phyloP scores from a whole-genome alignment of 2,329 filamentous ascomycete species.

The Rachicladosporium sp. region DNA sequence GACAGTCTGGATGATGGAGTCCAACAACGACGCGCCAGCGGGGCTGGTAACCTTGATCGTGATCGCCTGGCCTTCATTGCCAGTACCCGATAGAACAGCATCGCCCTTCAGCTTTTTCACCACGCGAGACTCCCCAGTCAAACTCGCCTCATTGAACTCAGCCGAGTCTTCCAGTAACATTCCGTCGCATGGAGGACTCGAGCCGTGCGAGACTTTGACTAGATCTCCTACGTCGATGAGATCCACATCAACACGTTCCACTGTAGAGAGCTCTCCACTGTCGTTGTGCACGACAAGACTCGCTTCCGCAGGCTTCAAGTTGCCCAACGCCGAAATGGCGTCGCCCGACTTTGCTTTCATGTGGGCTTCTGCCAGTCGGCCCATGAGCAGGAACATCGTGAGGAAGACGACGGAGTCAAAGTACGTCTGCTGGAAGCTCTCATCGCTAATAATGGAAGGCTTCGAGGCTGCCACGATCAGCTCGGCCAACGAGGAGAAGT shows the following conservation, averaged over 20 bases:
- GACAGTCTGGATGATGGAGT: conserved; percentile 66
- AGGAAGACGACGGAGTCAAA: conserved; percentile 91
- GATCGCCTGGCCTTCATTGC: conserved; percentile 56
- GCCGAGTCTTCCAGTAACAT: conserved; percentile 43
- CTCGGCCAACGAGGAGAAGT: conserved; percentile 68
- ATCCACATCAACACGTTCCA: conserved; percentile 46
- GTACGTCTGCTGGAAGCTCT: conserved; percentile 38
- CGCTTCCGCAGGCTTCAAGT: conserved; percentile 65
- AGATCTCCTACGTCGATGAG: conserved; percentile 43
- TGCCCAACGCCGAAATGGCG: conserved; percentile 67
- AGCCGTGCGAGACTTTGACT: conserved; percentile 65
- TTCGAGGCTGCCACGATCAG: conserved; percentile 40
- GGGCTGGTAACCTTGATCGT: conserved; percentile 52
- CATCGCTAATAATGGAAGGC: not conserved
- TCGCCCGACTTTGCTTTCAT: conserved; percentile 85
- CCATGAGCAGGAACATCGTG: conserved; percentile 70
- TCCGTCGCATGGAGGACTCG: conserved; percentile 77
- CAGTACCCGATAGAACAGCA: conserved; percentile 57
- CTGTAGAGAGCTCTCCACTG: not conserved
- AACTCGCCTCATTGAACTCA: conserved; percentile 77
- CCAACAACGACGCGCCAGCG: conserved; percentile 61
- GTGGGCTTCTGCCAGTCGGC: conserved; percentile 70
- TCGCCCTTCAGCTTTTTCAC: conserved; percentile 54
- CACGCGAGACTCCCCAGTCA: conserved; percentile 65
- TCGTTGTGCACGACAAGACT: conserved; percentile 44